A percentile compares a stretch with the other conserved stretches of the same genome.
These are phyloP conservation scores for Diaporthe nobilis DNA, from an alignment of 2,329 filamentous ascomycete species.

Conservation along the genomic window DNA sequence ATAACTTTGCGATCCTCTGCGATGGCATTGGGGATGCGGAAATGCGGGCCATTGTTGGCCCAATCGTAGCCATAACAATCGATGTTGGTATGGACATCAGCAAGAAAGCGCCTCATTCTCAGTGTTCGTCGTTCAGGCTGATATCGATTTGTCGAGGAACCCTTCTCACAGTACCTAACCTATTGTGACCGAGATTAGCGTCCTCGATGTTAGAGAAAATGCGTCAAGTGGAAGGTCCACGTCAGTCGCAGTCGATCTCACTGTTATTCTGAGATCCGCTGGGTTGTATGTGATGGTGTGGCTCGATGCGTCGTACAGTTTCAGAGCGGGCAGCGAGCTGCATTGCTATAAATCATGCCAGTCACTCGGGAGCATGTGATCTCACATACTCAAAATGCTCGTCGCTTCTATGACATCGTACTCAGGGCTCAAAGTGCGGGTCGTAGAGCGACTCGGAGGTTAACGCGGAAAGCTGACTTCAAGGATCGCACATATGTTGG, in stretches of 20 bases:
- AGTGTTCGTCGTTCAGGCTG: too few relatives aligned
- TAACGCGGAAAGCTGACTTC: neutral
- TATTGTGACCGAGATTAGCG: too few relatives aligned
- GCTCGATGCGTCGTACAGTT: neutral
- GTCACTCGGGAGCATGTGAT: neutral
- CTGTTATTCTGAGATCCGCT: neutral
- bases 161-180: neutral
- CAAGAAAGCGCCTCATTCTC: neutral
- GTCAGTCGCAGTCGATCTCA: neutral
- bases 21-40: too few relatives aligned
- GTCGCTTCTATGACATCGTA: neutral
- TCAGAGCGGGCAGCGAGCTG: neutral
- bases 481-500: neutral
- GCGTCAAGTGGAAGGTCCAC: neutral
- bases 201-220: neutral
- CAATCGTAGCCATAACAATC: neutral
- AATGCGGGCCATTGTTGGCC: too few relatives aligned
- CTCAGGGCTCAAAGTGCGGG: too few relatives aligned
- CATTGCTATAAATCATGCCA: neutral
- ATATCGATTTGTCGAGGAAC: neutral
- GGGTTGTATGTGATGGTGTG: neutral
- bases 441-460: too few relatives aligned
- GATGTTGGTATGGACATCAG: neutral
- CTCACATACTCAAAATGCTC: too few relatives aligned
- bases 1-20: neutral